phyloP scores from a whole-genome alignment of 495 filamentous ascomycete species.

The Staphylotrichum longicolle region DNA sequence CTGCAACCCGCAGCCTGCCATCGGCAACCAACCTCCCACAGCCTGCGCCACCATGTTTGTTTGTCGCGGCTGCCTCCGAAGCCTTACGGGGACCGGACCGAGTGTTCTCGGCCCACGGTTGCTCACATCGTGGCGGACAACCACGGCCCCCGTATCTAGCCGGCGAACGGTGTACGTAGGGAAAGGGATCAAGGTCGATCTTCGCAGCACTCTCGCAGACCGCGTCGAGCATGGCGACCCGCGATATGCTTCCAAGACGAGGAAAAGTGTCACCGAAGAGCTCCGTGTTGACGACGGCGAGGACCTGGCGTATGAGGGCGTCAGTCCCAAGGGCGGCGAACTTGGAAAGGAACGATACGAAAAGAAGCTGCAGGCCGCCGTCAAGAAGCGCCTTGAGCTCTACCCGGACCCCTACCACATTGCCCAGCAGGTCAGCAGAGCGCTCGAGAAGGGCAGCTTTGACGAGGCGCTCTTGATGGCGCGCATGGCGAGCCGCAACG shows the following conservation, averaged over 20 bases:
- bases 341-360: conserved; percentile 3
- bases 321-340: conserved; percentile 8
- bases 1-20: no score
- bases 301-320: conserved; percentile 10
- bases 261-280: not conserved
- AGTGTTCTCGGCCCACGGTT: conserved; percentile 16
- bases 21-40: not conserved
- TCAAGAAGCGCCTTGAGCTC: conserved; percentile 59
- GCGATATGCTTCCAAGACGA: not conserved
- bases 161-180: conserved; percentile 1
- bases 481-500: conserved; percentile 59
- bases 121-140: conserved; percentile 3
- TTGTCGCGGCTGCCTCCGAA: conserved; percentile 39
- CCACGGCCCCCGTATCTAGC: not conserved
- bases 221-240: no score
- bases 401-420: conserved; percentile 65
- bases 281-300: not conserved
- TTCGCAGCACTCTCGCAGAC: not conserved
- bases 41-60: conserved; percentile 37
- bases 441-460: conserved; percentile 53
- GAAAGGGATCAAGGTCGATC: not conserved
- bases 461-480: conserved; percentile 64
- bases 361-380: conserved; percentile 32
- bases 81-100: conserved; percentile 22
- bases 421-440: conserved; percentile 56